phyloP scores from a whole-genome alignment of 2,329 filamentous ascomycete genomes.

The Beauveria bassiana region DNA sequence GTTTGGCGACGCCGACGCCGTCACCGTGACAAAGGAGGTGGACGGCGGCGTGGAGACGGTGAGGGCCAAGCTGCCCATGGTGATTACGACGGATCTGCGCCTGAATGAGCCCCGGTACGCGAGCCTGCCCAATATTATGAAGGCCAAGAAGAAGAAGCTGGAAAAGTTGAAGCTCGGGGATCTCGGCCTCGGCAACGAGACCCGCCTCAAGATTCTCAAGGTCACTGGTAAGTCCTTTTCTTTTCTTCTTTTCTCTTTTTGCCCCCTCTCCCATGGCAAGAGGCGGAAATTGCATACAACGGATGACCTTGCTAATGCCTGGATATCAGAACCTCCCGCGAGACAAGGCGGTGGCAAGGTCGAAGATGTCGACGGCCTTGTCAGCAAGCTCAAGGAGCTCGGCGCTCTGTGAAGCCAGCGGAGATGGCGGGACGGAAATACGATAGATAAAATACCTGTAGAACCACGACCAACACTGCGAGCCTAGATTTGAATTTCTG shows the following conservation, averaged over 20 bases:
- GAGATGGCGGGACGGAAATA: neutral
- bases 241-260: neutral
- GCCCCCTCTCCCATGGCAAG: neutral
- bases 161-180: constrained; percentile 86
- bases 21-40: constrained; percentile 83
- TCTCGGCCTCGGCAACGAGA: constrained; percentile 66
- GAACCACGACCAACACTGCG: neutral
- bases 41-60: constrained; percentile 93
- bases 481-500: neutral
- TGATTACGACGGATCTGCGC: constrained; percentile 90
- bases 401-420: constrained; percentile 63
- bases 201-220: constrained; percentile 81
- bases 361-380: constrained; percentile 91
- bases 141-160: constrained; percentile 99
- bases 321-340: constrained; percentile 60
- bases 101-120: constrained; percentile 95
- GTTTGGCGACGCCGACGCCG: constrained; percentile 60
- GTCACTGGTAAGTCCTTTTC: constrained; percentile 58
- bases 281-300: neutral
- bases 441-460: constrained; percentile 2
- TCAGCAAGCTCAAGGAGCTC: constrained; percentile 89
- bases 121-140: constrained; percentile 97
- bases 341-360: constrained; percentile 95
- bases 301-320: neutral
- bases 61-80: constrained; percentile 74